Evolutionary conservation across 768 basidiomycete species (phyloP), one percentile per base, ranked within the genome.

Genomic region (Russula sp.): DNA sequence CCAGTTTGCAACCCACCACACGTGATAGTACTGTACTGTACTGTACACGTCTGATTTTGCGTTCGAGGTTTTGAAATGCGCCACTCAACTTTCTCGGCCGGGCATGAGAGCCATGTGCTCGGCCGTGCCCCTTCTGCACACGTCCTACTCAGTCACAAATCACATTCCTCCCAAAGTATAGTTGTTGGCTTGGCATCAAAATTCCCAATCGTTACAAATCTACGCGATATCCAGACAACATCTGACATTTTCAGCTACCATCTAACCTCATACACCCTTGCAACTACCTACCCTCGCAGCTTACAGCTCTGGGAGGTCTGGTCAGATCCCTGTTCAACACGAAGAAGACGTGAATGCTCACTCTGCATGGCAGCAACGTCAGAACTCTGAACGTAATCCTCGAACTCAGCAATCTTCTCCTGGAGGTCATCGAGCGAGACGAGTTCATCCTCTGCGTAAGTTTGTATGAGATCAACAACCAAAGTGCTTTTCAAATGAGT

Each of bases 291-390:
- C 22, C 4, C 49, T 44, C 27, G 22, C 51, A 53, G 14, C 32
- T 94, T 92, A 51, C 79, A 85, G 66, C 75, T 79, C 63, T 65
- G 55, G 16, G 35, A 49, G 18, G 42, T 50, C 45, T 31, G 34
- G 55, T 56, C 37, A 59, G 68, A 56, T 20, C n/a, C 47, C 7
- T 6, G 27, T 11, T 37, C 32, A 47, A 51, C 9, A 4, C 10
- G 32, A 44, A 44, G 32, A 44, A 44, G 52, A 50, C 3, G 3
- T 4, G 20, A 20, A 57, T 9, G 70, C 77, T 68, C 73, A 93
- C 91, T 94, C 76, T 94, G 93, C 93, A 95, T 95, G 65, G 93
- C 94, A 68, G 89, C 87, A 66, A 98, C 75, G 74, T 98, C 94
- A 35, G 89, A 80, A 75, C 91, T 94, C 81, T 97, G 94, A 66